Percentiles rank a stretch among this genome's conserved stretches.
Evolutionary conservation across 345 rosid species (phyloP).

Genomic region (Brassica incana): DNA sequence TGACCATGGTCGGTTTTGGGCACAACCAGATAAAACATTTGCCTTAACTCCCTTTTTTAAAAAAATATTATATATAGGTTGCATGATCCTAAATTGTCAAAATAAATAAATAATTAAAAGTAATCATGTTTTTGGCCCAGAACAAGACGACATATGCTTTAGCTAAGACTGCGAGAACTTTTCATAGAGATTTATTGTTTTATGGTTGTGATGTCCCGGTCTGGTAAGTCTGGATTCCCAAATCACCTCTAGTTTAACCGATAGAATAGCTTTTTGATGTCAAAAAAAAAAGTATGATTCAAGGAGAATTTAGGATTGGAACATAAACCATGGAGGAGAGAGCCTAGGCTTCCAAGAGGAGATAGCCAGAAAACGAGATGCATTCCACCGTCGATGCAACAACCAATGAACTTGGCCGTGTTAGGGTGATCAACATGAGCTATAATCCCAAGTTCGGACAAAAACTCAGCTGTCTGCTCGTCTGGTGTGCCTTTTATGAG

Average conservation of each 20-base stretch:
- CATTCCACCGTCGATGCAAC: conserved; percentile 82
- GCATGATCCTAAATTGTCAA: neutral
- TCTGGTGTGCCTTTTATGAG: conserved; percentile 69
- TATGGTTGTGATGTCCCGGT: too few species aligned
- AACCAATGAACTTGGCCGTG: conserved; percentile 87
- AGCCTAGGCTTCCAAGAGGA: conserved; percentile 75
- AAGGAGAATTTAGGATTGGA: too few species aligned
- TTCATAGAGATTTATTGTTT: too few species aligned
- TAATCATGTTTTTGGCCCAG: too few species aligned
- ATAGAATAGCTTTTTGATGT: too few species aligned
- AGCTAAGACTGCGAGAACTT: too few species aligned
- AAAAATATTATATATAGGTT: too few species aligned
- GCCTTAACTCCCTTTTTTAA: neutral
- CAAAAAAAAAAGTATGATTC: too few species aligned
- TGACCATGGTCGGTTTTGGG: neutral
- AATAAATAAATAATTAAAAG: too few species aligned
- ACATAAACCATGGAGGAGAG: conserved; percentile 70
- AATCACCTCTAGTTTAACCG: too few species aligned
- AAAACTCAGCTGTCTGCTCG: conserved; percentile 62
- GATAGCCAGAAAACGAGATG: conserved; percentile 76
- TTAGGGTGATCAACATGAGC: conserved; percentile 90
- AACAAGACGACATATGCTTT: too few species aligned
- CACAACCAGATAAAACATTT: neutral
- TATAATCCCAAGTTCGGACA: conserved; percentile 80
- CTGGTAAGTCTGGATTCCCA: too few species aligned